Conservation (phyloP, 2,329 filamentous ascomycete genomes). For the Beauveria bassiana region DNA sequence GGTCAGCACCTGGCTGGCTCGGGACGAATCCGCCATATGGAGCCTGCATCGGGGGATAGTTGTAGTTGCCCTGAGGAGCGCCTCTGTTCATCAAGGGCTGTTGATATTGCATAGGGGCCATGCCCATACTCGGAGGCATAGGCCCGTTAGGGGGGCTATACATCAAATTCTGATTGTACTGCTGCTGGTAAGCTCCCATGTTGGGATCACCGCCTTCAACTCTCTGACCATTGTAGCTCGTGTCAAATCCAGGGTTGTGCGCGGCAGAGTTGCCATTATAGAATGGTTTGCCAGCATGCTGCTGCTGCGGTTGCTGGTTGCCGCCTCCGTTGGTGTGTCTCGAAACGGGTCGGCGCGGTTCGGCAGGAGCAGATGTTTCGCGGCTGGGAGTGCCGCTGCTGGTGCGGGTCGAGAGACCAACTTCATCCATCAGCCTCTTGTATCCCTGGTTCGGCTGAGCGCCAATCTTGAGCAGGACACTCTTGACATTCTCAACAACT, state of each 20-base stretch:
- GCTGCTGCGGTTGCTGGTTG: constrained; percentile 35
- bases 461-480: constrained; percentile 81
- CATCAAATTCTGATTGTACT: constrained; percentile 44
- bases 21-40: constrained; percentile 45
- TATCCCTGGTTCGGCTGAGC: constrained; percentile 92
- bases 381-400: constrained; percentile 33
- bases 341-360: constrained; percentile 37
- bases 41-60: constrained; percentile 48
- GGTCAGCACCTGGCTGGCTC: constrained; percentile 43
- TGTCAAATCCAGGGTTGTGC: constrained; percentile 39
- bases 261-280: constrained; percentile 39
- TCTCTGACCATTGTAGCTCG: constrained; percentile 43
- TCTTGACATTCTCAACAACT: constrained; percentile 86
- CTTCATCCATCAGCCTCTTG: constrained; percentile 97
- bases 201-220: constrained; percentile 44
- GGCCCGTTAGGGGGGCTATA: constrained; percentile 39
- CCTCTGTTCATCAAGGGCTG: constrained; percentile 49
- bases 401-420: constrained; percentile 70
- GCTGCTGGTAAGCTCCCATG: constrained; percentile 41
- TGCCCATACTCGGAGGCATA: constrained; percentile 37
- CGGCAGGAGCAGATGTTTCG: constrained; percentile 34
- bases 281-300: constrained; percentile 41
- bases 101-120: constrained; percentile 51
- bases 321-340: constrained; percentile 37
- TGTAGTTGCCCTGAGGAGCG: constrained; percentile 46